Conservation (phyloP, 768 basidiomycete species). For the Russula sp. region DNA sequence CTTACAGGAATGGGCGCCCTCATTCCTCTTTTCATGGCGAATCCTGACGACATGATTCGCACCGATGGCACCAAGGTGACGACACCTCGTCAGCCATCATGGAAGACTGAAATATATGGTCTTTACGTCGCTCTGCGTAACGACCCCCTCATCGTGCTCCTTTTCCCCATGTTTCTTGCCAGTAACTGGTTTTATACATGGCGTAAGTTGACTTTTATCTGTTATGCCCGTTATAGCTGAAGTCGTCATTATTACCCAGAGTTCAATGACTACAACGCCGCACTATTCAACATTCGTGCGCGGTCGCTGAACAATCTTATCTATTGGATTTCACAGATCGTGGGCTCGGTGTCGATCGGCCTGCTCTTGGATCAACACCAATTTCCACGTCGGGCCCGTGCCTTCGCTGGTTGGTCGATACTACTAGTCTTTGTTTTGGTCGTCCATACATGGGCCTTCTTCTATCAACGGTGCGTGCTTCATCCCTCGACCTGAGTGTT, state of each 20-base stretch:
- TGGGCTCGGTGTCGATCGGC: slow-evolving; percentile 69
- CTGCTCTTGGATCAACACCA: slow-evolving; percentile 53
- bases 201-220: slow-evolving; percentile 42
- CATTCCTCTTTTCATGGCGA: slow-evolving; percentile 64
- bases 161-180: slow-evolving; percentile 83
- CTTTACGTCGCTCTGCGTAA: slow-evolving; percentile 61
- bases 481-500: not conserved
- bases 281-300: slow-evolving; percentile 72
- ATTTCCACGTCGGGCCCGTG: slow-evolving; percentile 60
- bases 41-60: slow-evolving; percentile 67
- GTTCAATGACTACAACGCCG: slow-evolving; percentile 76
- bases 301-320: slow-evolving; percentile 71
- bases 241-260: slow-evolving; percentile 36
- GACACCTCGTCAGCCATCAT: slow-evolving; percentile 60
- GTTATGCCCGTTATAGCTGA: not conserved
- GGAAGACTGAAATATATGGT: slow-evolving; percentile 68
- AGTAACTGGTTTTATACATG: slow-evolving; percentile 86
- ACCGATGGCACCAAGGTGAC: slow-evolving; percentile 67
- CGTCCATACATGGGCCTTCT: slow-evolving; percentile 70
- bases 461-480: slow-evolving; percentile 57
- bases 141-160: slow-evolving; percentile 65
- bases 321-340: slow-evolving; percentile 76
- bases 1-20: slow-evolving; percentile 63
- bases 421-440: slow-evolving; percentile 59
- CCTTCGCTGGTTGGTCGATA: slow-evolving; percentile 61